These are phyloP conservation scores for Beauveria sp. DNA, from an alignment of 2,329 filamentous ascomycete genomes.

Conservation along the genomic window DNA sequence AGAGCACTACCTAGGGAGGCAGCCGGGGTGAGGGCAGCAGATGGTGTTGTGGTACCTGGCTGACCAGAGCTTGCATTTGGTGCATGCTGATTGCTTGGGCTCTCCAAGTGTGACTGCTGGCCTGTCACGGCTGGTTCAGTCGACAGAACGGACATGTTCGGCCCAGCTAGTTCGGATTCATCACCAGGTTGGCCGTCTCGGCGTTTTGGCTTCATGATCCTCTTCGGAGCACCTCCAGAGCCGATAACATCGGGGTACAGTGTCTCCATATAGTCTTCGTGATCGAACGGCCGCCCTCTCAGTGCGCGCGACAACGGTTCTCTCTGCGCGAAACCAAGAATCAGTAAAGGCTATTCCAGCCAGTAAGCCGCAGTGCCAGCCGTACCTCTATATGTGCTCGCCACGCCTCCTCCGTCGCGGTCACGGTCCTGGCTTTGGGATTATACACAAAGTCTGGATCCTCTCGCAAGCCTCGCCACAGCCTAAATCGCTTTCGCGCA, in stretches of 20 bases:
- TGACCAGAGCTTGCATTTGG: neutral
- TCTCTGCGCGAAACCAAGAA: constrained; percentile 29
- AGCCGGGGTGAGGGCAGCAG: neutral
- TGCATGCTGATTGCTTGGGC: neutral
- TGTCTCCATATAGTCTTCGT: constrained; percentile 54
- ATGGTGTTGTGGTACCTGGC: neutral
- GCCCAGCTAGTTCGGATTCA: constrained; percentile 41
- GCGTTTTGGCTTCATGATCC: constrained; percentile 48
- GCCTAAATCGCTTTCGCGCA: constrained; percentile 53
- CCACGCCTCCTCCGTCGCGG: constrained; percentile 51
- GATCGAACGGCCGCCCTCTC: constrained; percentile 49
- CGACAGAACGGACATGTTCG: constrained; percentile 36
- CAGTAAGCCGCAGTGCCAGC: neutral
- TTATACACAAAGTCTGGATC: constrained; percentile 51
- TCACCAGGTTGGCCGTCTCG: constrained; percentile 39
- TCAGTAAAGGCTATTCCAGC: constrained; percentile 13
- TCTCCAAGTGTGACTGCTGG: neutral
- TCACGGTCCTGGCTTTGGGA: constrained; percentile 40
- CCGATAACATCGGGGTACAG: constrained; percentile 53
- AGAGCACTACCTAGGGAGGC: constrained; percentile 31
- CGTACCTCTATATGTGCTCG: constrained; percentile 46
- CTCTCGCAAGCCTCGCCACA: constrained; percentile 51
- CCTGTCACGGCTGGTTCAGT: constrained; percentile 17
- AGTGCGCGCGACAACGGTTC: constrained; percentile 51
- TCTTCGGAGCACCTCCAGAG: constrained; percentile 51